A percentile compares a stretch with the other conserved stretches of the same genome.
Evolutionary conservation across 179 eudicot genomes (phyloP).

Genomic region (Pouteria campechiana): DNA sequence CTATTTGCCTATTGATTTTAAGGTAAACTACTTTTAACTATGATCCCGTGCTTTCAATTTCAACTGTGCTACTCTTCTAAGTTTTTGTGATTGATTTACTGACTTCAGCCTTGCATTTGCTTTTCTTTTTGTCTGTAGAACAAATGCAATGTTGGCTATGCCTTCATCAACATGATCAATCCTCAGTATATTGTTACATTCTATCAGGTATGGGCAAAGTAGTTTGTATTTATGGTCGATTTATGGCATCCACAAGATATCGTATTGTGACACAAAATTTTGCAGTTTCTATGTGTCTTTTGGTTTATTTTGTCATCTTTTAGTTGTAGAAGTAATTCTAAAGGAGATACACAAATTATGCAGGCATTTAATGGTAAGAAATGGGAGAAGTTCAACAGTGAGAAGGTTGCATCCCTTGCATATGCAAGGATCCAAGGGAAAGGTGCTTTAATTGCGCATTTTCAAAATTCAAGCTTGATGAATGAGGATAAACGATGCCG

Average conservation of each 20-base stretch:
- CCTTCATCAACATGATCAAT: conserved; percentile 67
- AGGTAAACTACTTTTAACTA: conserved; percentile 34
- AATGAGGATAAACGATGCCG: conserved; percentile 74
- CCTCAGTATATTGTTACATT: conserved; percentile 45
- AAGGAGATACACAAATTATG: conserved; percentile 1
- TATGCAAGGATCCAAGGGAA: conserved; percentile 77
- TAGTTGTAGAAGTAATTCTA: too few relatives aligned
- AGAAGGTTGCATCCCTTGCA: conserved; percentile 62
- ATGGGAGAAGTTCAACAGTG: conserved; percentile 78
- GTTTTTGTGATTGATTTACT: too few relatives aligned
- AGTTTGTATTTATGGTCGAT: too few relatives aligned
- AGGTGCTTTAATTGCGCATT: conserved; percentile 58
- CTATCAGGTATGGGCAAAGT: conserved; percentile 37
- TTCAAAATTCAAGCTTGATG: conserved; percentile 73
- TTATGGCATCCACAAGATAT: too few relatives aligned
- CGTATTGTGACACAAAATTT: too few relatives aligned
- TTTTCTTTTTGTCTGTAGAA: conserved; percentile 28
- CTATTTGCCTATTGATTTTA: conserved; percentile 67
- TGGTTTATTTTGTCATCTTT: neutral
- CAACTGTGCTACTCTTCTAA: too few relatives aligned
- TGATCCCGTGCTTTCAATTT: too few relatives aligned
- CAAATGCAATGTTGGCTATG: conserved; percentile 78
- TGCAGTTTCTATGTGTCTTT: neutral
- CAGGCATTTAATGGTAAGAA: conserved; percentile 65
- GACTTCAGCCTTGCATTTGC: neutral